A percentile compares a stretch with the other conserved stretches of the same genome.
Evolutionary conservation across 169 alveolate species (phyloP).

Genomic region (Cryptosporidium viatorum): DNA sequence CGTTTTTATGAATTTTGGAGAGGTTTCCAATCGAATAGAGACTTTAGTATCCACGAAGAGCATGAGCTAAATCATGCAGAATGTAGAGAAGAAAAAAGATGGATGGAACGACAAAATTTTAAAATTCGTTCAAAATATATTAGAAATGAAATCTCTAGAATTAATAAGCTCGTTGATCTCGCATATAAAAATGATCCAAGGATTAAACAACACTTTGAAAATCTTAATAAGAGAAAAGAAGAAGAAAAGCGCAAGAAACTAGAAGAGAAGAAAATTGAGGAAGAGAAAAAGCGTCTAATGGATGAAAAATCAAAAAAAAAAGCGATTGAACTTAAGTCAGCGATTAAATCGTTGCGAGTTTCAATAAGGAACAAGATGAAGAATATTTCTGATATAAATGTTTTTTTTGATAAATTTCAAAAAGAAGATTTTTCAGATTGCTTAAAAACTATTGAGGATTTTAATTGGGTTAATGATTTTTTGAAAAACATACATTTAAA

Average conservation of each 20-base stretch:
- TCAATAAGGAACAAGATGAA: constrained; percentile 76
- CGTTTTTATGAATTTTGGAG: constrained; percentile 92
- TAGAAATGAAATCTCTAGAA: constrained; percentile 90
- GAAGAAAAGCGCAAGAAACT: constrained; percentile 78
- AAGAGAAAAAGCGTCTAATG: constrained; percentile 72
- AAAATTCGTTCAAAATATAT: constrained; percentile 88
- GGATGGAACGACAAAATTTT: constrained; percentile 94
- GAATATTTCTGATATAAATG: constrained; percentile 28
- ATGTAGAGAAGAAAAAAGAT: constrained; percentile 92
- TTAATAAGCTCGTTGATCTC: constrained; percentile 88
- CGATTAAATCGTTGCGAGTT: constrained; percentile 77
- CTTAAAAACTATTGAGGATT: constrained; percentile 12
- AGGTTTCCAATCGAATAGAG: constrained; percentile 90
- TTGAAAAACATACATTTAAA: background rate
- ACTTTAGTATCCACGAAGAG: constrained; percentile 91
- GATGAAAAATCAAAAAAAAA: constrained; percentile 79
- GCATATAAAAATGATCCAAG: constrained; percentile 91
- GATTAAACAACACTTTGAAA: constrained; percentile 81
- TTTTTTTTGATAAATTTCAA: constrained; percentile 16
- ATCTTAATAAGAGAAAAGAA: constrained; percentile 82
- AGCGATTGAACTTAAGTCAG: constrained; percentile 73
- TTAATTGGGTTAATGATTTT: constrained; percentile 3
- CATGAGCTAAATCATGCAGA: constrained; percentile 91
- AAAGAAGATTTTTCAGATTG: constrained; percentile 7
- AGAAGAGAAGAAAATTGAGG: constrained; percentile 81